These are phyloP conservation scores for Camelina laxa DNA, from an alignment of 345 rosid species.

Conservation along the genomic window DNA sequence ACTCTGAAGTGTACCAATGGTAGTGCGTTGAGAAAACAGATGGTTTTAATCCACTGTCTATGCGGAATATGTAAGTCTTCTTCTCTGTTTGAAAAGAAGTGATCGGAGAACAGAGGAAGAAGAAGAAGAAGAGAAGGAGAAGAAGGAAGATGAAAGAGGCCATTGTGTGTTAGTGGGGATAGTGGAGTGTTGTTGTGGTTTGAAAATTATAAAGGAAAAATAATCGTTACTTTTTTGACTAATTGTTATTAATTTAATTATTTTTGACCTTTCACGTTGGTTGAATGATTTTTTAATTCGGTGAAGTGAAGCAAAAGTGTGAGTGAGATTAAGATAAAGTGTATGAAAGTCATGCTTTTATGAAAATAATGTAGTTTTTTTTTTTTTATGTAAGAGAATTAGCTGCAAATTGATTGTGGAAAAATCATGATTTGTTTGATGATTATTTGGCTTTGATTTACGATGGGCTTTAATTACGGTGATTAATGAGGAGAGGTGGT, in stretches of 20 bases:
- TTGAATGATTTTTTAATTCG: conserved; percentile 5
- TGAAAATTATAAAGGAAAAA: conserved; percentile 2
- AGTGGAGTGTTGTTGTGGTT: conserved; percentile 20
- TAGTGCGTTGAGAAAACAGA: conserved; percentile 73
- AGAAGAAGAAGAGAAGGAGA: conserved; percentile 30
- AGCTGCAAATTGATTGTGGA: neutral
- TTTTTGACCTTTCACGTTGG: neutral
- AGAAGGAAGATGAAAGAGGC: conserved; percentile 36
- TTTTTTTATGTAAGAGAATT: neutral
- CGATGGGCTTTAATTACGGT: conserved; percentile 12
- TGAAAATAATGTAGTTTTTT: neutral
- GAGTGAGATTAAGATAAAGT: neutral
- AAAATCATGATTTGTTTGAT: conserved; percentile 1
- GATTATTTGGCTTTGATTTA: neutral
- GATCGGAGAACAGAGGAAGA: conserved; percentile 1
- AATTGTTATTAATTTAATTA: neutral
- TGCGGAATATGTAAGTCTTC: conserved; percentile 64
- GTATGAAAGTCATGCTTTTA: neutral
- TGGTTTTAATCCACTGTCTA: conserved; percentile 63
- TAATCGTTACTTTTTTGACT: neutral
- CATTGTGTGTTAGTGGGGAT: conserved; percentile 41
- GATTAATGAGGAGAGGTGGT: conserved; percentile 15
- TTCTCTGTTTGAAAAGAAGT: conserved; percentile 34
- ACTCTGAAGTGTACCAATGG: conserved; percentile 76
- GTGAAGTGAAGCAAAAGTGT: conserved; percentile 7